phyloP scores from a whole-genome alignment of 352 stramenopile species.

The Globisporangium radiosum region DNA sequence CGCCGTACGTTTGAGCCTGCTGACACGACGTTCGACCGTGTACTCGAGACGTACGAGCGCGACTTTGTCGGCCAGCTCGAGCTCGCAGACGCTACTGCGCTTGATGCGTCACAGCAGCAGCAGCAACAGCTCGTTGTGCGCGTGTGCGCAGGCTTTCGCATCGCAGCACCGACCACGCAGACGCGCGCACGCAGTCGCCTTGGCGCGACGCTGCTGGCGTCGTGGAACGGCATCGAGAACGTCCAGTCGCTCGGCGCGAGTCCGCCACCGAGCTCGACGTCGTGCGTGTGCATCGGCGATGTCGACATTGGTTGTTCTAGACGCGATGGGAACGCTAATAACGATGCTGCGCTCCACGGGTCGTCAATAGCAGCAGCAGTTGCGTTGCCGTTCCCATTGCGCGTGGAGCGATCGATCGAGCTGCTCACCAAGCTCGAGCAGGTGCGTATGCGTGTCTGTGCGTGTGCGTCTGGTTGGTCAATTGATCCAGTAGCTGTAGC shows the following conservation, averaged over 20 bases:
- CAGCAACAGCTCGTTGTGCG: slow-evolving; percentile 6
- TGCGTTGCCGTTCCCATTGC: slow-evolving; percentile 1
- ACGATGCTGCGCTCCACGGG: too few species aligned
- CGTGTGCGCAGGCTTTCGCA: slow-evolving; percentile 6
- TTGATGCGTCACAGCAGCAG: not conserved
- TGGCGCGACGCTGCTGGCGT: slow-evolving; percentile 7
- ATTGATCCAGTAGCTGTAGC: too few species aligned
- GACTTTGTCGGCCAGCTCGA: slow-evolving; percentile 11
- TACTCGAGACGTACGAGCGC: slow-evolving; percentile 12
- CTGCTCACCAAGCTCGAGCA: slow-evolving; percentile 9
- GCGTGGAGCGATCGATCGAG: slow-evolving; percentile 3
- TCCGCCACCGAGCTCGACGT: slow-evolving; percentile 9
- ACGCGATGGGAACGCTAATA: not conserved
- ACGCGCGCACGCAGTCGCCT: not conserved
- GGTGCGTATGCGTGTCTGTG: slow-evolving; percentile 2
- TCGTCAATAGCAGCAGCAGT: not conserved
- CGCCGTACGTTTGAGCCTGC: not conserved
- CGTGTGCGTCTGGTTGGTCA: not conserved
- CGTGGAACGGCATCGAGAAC: slow-evolving; percentile 16
- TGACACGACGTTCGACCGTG: slow-evolving; percentile 4
- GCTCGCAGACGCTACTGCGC: not conserved
- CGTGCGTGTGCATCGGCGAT: slow-evolving; percentile 7
- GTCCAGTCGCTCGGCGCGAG: slow-evolving; percentile 7
- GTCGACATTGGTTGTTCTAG: not conserved
- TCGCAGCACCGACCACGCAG: not conserved